phyloP scores from a whole-genome alignment of 78 protist genomes.

The Chrysochromulina tobinii region DNA sequence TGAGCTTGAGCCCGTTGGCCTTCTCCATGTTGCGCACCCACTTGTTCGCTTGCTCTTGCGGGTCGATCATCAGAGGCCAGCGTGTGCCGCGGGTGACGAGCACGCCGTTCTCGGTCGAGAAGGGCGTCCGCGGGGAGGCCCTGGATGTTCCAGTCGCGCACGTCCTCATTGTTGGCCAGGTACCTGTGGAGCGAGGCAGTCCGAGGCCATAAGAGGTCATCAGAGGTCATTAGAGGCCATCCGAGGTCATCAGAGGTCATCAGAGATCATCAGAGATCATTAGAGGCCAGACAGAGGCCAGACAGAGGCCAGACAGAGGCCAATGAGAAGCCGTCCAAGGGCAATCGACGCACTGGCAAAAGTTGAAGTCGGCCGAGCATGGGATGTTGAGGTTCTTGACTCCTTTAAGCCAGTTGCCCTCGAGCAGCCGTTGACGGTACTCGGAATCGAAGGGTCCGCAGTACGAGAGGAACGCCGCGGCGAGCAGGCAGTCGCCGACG shows the following conservation, averaged over 20 bases:
- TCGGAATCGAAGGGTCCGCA: slow-evolving; percentile 82
- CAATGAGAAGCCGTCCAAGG: no score
- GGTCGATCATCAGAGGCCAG: slow-evolving; percentile 92
- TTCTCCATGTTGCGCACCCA: slow-evolving; percentile 78
- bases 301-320: no score
- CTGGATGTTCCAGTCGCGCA: slow-evolving; percentile 74
- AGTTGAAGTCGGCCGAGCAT: slow-evolving; percentile 31
- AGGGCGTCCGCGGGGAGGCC: slow-evolving; percentile 85
- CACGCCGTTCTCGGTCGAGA: slow-evolving; percentile 83
- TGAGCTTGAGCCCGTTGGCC: slow-evolving; percentile 46
- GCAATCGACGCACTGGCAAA: slow-evolving; percentile 13
- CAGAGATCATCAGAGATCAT: no score
- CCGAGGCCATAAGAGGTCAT: no score
- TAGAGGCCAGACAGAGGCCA: no score
- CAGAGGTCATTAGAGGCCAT: no score
- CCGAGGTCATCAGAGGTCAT: no score
- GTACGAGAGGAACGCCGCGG: slow-evolving; percentile 86
- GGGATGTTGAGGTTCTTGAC: slow-evolving; percentile 20
- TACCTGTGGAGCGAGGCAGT: neutral
- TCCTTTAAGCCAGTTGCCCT: slow-evolving; percentile 32
- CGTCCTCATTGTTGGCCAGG: slow-evolving; percentile 70
- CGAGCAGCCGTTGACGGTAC: slow-evolving; percentile 63
- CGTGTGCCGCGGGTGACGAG: slow-evolving; percentile 76
- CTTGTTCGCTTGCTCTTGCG: slow-evolving; percentile 87
- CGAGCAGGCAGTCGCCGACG: slow-evolving; percentile 83